Evolutionary conservation across 2,329 filamentous ascomycete species (phyloP).

Genomic region (Diaporthe citriasiana): DNA sequence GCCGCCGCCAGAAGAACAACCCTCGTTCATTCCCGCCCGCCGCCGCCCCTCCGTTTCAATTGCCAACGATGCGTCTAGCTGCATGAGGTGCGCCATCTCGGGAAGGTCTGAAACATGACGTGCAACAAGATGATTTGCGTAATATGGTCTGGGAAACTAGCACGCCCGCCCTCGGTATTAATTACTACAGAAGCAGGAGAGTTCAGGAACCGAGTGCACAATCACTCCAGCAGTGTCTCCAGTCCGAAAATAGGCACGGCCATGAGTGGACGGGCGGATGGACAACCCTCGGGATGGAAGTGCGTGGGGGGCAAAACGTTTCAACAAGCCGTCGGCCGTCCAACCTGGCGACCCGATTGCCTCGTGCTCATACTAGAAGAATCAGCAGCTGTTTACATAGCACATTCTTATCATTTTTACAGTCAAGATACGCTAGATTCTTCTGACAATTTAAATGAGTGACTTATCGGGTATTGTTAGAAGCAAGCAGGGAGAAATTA

Average conservation of each 20-base stretch:
- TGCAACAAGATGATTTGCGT: slow-evolving; percentile 22
- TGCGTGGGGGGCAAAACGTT: background rate
- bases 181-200: background rate
- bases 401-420: background rate
- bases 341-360: background rate
- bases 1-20: too few species aligned
- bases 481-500: background rate
- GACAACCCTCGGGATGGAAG: background rate
- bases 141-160: background rate
- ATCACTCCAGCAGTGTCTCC: too few species aligned
- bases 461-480: background rate
- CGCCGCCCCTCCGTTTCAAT: slow-evolving; percentile 24
- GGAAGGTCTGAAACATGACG: slow-evolving; percentile 29
- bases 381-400: background rate
- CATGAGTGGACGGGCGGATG: background rate
- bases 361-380: background rate
- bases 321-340: slow-evolving; percentile 14
- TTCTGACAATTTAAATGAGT: background rate
- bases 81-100: slow-evolving; percentile 16
- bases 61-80: slow-evolving; percentile 20
- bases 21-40: slow-evolving; percentile 20
- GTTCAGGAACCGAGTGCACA: background rate
- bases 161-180: background rate
- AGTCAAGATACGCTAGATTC: background rate
- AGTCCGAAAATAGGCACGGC: slow-evolving; percentile 4